A percentile compares a stretch with the other conserved stretches of the same genome.
phyloP scores from a whole-genome alignment of 495 filamentous ascomycete species.

The Tuber microsphaerosporum region DNA sequence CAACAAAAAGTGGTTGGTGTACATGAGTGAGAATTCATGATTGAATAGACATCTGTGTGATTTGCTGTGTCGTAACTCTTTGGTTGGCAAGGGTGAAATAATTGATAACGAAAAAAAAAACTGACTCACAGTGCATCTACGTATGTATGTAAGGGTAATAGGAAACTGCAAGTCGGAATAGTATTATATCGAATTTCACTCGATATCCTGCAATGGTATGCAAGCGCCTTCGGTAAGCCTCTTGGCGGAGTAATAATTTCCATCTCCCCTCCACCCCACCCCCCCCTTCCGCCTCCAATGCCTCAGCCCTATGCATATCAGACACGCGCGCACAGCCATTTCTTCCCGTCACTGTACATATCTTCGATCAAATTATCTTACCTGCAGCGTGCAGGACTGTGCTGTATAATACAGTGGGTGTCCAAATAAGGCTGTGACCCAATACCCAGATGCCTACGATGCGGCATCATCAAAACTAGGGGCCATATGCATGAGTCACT shows the following conservation, averaged over 20 bases:
- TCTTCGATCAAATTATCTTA: background rate
- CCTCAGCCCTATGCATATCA: background rate
- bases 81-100: too few relatives aligned
- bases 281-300: background rate
- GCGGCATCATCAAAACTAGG: background rate
- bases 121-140: too few relatives aligned
- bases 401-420: background rate
- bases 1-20: background rate
- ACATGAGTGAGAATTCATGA: conserved; percentile 3
- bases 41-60: too few relatives aligned
- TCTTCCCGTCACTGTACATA: background rate
- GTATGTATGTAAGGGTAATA: background rate
- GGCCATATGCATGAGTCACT: background rate
- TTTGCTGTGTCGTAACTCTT: too few relatives aligned
- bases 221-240: background rate
- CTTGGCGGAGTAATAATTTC: background rate
- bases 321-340: background rate
- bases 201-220: background rate
- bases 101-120: too few relatives aligned
- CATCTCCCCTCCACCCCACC: too few relatives aligned
- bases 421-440: background rate
- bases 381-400: background rate
- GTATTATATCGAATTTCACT: too few relatives aligned
- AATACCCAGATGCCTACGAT: background rate
- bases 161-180: too few relatives aligned